Evolutionary conservation across 352 stramenopile species (phyloP).

Genomic region (Elongisporangium undulatum): DNA sequence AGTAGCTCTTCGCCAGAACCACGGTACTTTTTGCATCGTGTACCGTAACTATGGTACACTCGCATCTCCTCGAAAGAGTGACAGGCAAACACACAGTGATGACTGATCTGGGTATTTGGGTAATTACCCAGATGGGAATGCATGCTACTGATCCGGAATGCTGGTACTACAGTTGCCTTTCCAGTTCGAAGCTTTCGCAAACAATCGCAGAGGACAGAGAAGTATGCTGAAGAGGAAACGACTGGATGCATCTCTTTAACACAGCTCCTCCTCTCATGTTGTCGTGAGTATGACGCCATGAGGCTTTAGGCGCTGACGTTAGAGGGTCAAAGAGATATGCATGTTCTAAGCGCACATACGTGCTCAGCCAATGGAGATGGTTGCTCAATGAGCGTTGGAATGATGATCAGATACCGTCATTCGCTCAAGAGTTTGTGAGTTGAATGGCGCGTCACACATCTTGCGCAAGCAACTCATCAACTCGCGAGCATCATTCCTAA

Average conservation of each 20-base stretch:
- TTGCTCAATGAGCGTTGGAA: neutral
- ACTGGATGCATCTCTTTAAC: too few species aligned
- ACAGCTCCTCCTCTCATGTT: too few species aligned
- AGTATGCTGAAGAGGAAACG: neutral
- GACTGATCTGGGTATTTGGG: neutral
- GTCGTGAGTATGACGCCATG: too few species aligned
- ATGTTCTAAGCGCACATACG: slow-evolving; percentile 1
- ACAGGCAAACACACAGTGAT: slow-evolving; percentile 1
- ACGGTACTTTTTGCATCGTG: neutral
- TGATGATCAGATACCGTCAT: neutral
- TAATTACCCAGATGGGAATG: neutral
- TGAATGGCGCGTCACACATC: neutral
- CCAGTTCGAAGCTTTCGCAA: too few species aligned
- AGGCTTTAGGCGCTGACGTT: too few species aligned
- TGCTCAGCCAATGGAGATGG: neutral
- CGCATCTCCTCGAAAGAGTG: slow-evolving; percentile 7
- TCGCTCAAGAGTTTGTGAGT: neutral
- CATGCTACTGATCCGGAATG: neutral
- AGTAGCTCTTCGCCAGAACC: neutral
- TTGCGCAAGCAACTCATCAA: too few species aligned
- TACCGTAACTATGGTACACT: neutral
- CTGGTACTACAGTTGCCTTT: neutral
- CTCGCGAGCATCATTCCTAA: too few species aligned
- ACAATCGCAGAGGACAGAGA: too few species aligned
- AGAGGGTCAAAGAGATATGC: neutral